Conservation (phyloP, 305 asterid genomes). For the Plantago rigida region DNA sequence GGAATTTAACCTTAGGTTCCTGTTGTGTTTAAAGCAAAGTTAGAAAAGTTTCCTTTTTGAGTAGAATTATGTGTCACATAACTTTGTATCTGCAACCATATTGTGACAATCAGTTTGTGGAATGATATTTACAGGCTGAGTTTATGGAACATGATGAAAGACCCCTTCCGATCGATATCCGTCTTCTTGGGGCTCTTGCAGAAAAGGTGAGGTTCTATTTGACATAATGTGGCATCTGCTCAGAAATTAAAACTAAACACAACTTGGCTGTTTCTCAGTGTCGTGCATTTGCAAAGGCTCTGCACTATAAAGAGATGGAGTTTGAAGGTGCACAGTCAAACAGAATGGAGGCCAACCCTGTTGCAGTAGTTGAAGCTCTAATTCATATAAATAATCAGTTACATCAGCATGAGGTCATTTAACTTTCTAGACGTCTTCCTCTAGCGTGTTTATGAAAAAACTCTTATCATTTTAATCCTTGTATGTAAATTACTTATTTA, state of each 20-base stretch:
- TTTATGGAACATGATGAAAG: conserved; percentile 98
- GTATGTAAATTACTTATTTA: background rate
- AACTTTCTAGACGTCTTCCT: conserved; percentile 15
- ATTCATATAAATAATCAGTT: conserved; percentile 94
- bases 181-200: conserved; percentile 96
- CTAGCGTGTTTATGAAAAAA: conserved; percentile 15
- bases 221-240: conserved; percentile 8
- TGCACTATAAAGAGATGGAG: conserved; percentile 97
- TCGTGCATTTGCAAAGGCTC: conserved; percentile 98
- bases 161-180: conserved; percentile 93
- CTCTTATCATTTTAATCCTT: conserved; percentile 20
- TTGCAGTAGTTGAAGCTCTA: conserved; percentile 93
- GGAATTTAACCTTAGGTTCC: conserved; percentile 4
- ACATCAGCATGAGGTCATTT: conserved; percentile 88
- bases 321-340: conserved; percentile 85
- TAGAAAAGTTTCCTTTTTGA: background rate
- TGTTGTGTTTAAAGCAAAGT: conserved; percentile 15
- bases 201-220: conserved; percentile 54
- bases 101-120: conserved; percentile 25
- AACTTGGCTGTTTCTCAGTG: conserved; percentile 48
- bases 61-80: conserved; percentile 14
- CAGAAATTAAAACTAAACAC: background rate
- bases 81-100: conserved; percentile 19
- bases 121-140: conserved; percentile 67
- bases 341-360: conserved; percentile 88